Base-by-base conservation (phyloP, 2,329 filamentous ascomycete species). In the Coniochaeta sp. region DNA sequence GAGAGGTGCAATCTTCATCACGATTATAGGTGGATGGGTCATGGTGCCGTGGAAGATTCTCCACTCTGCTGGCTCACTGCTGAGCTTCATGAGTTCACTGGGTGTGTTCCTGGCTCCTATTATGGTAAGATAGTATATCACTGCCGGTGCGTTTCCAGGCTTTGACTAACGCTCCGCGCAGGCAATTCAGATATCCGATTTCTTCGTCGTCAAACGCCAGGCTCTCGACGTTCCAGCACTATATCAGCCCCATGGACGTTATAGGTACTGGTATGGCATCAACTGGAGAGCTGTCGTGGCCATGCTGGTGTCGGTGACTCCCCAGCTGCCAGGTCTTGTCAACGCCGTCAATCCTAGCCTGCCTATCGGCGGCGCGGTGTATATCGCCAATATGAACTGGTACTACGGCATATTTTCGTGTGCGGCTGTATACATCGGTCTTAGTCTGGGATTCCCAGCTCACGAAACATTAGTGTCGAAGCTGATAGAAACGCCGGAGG, bases 1-100 rank as follows among this genome's bases (percentile, higher is more conserved):
- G 6, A 77, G 83, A 24, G 83, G 83, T 8, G 80, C 79, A 59
- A 70, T 85, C 34, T 72, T 85, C 56, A 79, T 80, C 11, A 80
- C 81, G 0, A 54, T 85, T 3, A 67, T 85, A 24, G 64, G 61
- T 33, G 80, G 79, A 14, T 87, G 83, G 83, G 77, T 77, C 3
- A 76, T 87, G 54, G 82, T 85, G 0, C 84, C 84, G 1, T 88
- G 85, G 85, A 86, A 86, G 72, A 87, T 88, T 62, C 74, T 88
- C 14, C 75, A 71, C 28, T 84, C 80, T 0, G 85, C 85, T 0
- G 70, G 73, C 6, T 83, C 78, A 0, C 82, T 88, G 66, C 72
- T 87, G 7, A 81, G 80, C 56, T 89, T 89, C 72, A 87, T 90
- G 80, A 78, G 80, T 43, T 85, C 85, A 0, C 68, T 75, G 31